phyloP scores from a whole-genome alignment of 2,329 filamentous ascomycete species.

The Daldinia sp. region DNA sequence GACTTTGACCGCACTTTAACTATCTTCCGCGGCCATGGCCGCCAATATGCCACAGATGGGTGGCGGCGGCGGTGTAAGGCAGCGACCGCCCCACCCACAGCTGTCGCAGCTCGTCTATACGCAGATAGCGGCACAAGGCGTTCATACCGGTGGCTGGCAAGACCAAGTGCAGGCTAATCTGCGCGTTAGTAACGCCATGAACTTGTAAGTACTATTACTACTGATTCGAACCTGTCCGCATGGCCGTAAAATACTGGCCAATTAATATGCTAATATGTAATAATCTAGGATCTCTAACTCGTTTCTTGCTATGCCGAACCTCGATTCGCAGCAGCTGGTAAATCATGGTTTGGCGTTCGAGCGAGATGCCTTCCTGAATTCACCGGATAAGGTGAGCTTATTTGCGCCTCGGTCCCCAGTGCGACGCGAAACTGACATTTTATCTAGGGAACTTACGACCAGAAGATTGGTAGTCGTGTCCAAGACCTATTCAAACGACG shows the following conservation, averaged over 20 bases:
- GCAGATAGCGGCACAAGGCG: conserved; percentile 47
- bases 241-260: neutral
- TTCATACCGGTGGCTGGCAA: conserved; percentile 52
- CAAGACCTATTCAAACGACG: conserved; percentile 64
- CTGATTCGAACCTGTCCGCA: neutral
- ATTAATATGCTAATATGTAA: conserved; percentile 23
- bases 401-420: neutral
- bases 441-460: conserved; percentile 63
- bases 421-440: conserved; percentile 33
- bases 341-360: conserved; percentile 61
- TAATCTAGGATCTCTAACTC: conserved; percentile 63
- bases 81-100: conserved; percentile 56
- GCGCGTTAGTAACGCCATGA: conserved; percentile 52
- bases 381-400: conserved; percentile 62
- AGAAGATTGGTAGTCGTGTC: conserved; percentile 59
- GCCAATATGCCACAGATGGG: conserved; percentile 71
- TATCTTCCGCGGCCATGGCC: conserved; percentile 65
- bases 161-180: conserved; percentile 47
- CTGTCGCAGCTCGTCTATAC: conserved; percentile 57
- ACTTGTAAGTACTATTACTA: conserved; percentile 52
- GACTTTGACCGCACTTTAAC: conserved; percentile 34
- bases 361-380: conserved; percentile 60
- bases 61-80: conserved; percentile 60
- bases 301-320: conserved; percentile 58
- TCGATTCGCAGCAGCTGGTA: conserved; percentile 58